A percentile compares a stretch with the other conserved stretches of the same genome.
phyloP scores from a whole-genome alignment of 169 alveolate genomes.

The Plasmodium coatneyi region DNA sequence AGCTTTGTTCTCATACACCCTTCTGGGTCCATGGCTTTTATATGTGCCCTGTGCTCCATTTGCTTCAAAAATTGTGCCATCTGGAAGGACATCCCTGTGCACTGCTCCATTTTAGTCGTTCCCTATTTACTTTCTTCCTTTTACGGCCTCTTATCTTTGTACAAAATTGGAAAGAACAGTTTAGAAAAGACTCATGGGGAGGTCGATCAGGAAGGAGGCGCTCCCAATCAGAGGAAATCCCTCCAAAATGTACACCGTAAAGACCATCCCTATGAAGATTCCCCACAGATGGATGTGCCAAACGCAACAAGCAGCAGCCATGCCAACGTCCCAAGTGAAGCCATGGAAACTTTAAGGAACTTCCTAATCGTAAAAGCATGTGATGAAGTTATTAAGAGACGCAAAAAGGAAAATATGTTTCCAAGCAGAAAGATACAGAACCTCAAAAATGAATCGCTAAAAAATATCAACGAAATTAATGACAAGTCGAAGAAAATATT shows the following conservation, averaged over 20 bases:
- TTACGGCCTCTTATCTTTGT: constrained; percentile 42
- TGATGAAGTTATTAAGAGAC: constrained; percentile 38
- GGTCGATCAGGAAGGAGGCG: background rate
- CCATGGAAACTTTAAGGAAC: constrained; percentile 44
- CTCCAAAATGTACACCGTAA: background rate
- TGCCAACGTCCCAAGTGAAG: background rate
- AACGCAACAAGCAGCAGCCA: background rate
- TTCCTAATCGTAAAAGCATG: constrained; percentile 45
- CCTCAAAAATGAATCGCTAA: constrained; percentile 53
- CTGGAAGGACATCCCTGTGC: constrained; percentile 63
- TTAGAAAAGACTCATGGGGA: background rate
- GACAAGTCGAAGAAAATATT: constrained; percentile 52
- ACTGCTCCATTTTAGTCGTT: constrained; percentile 49
- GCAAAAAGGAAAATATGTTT: constrained; percentile 62
- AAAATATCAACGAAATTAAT: constrained; percentile 45
- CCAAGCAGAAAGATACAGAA: constrained; percentile 44
- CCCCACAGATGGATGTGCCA: background rate
- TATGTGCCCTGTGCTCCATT: constrained; percentile 64
- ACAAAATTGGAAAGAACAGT: constrained; percentile 28
- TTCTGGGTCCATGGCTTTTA: constrained; percentile 72
- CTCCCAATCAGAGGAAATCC: background rate
- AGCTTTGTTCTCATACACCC: constrained; percentile 62
- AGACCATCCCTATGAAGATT: background rate
- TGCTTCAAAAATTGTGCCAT: constrained; percentile 56
- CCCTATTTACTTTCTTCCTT: constrained; percentile 53